A percentile compares a stretch with the other conserved stretches of the same genome.
Evolutionary conservation across 345 rosid genomes (phyloP).

Genomic region (Pistacia vera): DNA sequence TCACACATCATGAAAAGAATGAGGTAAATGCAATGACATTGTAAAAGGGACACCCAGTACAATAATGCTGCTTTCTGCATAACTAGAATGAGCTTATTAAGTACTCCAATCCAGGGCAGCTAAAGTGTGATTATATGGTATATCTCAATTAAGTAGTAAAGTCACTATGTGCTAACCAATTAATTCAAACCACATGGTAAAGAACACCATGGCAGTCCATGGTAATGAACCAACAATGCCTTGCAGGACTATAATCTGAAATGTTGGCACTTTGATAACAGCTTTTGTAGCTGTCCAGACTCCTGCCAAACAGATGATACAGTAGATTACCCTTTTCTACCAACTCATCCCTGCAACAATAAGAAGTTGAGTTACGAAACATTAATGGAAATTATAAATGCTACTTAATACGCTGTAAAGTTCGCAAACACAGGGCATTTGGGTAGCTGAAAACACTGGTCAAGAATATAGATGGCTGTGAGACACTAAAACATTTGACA

Average conservation of each 20-base stretch:
- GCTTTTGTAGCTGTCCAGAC: conserved; percentile 71
- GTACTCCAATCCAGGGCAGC: neutral
- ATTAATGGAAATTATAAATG: neutral
- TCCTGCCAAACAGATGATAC: conserved; percentile 65
- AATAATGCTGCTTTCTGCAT: neutral
- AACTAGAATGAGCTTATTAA: neutral
- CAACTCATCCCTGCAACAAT: conserved; percentile 53
- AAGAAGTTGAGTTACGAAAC: conserved; percentile 15
- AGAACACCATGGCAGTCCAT: conserved; percentile 98
- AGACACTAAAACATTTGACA: neutral
- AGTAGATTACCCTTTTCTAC: conserved; percentile 39
- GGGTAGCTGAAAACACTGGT: neutral
- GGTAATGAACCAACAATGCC: conserved; percentile 89
- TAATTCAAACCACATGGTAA: conserved; percentile 96
- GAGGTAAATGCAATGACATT: neutral
- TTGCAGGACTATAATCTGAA: conserved; percentile 86
- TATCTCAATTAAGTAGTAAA: neutral
- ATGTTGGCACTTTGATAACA: conserved; percentile 76
- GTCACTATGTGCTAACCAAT: conserved; percentile 51
- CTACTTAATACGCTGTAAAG: neutral
- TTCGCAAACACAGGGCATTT: neutral
- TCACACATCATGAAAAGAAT: conserved; percentile 1
- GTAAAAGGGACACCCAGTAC: neutral
- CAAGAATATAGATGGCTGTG: neutral
- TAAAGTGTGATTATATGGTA: neutral